Evolutionary conservation across 1,139 yeast species (phyloP).

Genomic region (Magnusiomyces sp.): DNA sequence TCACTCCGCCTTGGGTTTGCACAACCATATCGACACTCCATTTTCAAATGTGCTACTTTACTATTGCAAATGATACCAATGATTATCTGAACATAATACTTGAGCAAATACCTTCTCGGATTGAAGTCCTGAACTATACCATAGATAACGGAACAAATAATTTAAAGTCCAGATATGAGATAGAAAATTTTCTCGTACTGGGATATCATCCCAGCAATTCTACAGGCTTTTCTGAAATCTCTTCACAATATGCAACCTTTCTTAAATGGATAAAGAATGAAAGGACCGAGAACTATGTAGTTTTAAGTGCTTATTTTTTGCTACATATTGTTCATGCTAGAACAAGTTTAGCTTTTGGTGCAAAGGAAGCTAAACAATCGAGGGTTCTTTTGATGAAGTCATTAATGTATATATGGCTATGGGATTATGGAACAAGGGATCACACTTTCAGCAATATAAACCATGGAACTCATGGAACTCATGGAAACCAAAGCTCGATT

Average conservation of each 20-base stretch:
- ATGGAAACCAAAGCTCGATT: too few species aligned
- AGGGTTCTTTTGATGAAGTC: neutral
- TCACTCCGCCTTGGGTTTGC: conserved; percentile 11
- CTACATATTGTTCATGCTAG: neutral
- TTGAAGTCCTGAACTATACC: neutral
- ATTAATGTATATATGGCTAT: neutral
- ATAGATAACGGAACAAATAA: neutral
- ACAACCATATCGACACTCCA: conserved; percentile 4
- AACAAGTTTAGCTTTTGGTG: neutral
- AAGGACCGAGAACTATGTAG: conserved; percentile 1
- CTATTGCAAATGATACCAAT: too few species aligned
- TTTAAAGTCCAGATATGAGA: too few species aligned
- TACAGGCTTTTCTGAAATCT: neutral
- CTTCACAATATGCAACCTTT: too few species aligned
- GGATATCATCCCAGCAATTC: neutral
- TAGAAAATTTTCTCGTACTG: too few species aligned
- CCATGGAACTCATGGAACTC: neutral
- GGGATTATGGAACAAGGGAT: conserved; percentile 1
- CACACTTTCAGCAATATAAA: neutral
- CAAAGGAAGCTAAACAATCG: neutral
- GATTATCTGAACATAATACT: conserved; percentile 4
- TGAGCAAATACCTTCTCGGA: neutral
- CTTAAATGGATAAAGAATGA: conserved; percentile 3
- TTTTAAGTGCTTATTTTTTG: neutral
- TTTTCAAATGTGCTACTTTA: conserved; percentile 9